Evolutionary conservation across 352 stramenopile genomes (phyloP).

Genomic region (Globisporangium canariense): DNA sequence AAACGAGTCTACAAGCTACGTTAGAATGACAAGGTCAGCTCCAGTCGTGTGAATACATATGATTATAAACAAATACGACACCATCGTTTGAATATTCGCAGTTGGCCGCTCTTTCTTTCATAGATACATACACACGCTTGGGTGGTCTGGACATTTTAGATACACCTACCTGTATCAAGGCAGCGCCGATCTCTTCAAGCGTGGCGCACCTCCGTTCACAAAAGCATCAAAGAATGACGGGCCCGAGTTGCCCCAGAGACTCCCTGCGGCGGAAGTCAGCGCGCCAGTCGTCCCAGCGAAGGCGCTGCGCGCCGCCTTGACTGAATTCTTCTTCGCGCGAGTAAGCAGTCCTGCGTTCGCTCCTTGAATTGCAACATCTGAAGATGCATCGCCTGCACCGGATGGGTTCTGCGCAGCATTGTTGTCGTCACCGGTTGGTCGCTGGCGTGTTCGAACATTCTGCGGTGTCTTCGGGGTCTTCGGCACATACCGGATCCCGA

Average conservation of each 20-base stretch:
- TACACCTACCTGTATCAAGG: constrained; percentile 8
- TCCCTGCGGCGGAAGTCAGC: constrained; percentile 1
- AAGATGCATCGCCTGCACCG: not conserved
- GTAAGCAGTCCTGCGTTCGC: constrained; percentile 37
- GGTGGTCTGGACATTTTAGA: not conserved
- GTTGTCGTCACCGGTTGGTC: constrained; percentile 8
- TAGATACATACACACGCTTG: not conserved
- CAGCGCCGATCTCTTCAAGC: constrained; percentile 35
- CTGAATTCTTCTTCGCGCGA: constrained; percentile 37
- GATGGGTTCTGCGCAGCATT: not conserved
- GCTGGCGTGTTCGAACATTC: constrained; percentile 12
- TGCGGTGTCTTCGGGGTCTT: constrained; percentile 21
- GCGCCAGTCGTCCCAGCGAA: constrained; percentile 10
- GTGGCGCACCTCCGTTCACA: constrained; percentile 58
- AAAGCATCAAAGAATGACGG: constrained; percentile 71
- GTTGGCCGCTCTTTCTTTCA: not conserved
- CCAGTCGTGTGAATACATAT: not conserved
- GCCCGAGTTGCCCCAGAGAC: constrained; percentile 21
- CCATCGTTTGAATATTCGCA: not conserved
- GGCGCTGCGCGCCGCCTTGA: constrained; percentile 14
- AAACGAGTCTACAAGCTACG: not conserved
- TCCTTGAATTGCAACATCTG: constrained; percentile 31
- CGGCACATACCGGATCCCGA: constrained; percentile 20
- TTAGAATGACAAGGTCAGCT: not conserved
- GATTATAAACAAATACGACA: constrained; percentile 1